Evolutionary conservation across 441 rosid species (phyloP).

Genomic region (Pelargonium citronellum): DNA sequence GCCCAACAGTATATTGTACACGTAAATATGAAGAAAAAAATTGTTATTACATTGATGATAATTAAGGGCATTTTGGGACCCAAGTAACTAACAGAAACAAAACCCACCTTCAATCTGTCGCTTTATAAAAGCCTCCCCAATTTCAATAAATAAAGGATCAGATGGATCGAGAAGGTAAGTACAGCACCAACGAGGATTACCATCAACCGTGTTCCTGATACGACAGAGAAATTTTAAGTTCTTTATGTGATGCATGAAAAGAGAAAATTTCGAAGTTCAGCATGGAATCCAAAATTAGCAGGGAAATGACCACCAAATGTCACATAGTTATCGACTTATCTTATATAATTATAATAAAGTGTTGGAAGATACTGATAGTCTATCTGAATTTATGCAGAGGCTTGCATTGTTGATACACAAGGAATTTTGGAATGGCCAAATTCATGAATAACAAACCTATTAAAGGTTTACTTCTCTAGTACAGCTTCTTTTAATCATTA

Average conservation of each 20-base stretch:
- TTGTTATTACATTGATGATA: neutral
- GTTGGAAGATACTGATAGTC: constrained; percentile 9
- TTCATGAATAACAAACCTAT: neutral
- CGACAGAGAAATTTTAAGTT: constrained; percentile 13
- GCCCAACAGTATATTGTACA: neutral
- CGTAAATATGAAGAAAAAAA: neutral
- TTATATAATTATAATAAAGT: neutral
- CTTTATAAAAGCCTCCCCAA: constrained; percentile 82
- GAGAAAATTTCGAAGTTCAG: constrained; percentile 4
- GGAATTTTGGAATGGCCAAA: neutral
- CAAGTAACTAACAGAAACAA: constrained; percentile 10
- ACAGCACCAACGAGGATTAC: constrained; percentile 88
- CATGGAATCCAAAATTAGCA: constrained; percentile 10
- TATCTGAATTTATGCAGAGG: neutral
- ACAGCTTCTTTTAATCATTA: neutral
- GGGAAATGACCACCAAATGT: neutral
- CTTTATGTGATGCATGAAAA: constrained; percentile 3
- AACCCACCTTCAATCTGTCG: constrained; percentile 64
- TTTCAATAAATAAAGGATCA: constrained; percentile 79
- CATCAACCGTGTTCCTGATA: constrained; percentile 85
- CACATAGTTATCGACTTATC: neutral
- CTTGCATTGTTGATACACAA: neutral
- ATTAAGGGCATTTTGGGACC: neutral
- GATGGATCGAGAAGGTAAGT: constrained; percentile 90
- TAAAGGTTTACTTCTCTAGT: neutral